Evolutionary conservation across 305 asterid species (phyloP).

Genomic region (Fraxinus greggii): DNA sequence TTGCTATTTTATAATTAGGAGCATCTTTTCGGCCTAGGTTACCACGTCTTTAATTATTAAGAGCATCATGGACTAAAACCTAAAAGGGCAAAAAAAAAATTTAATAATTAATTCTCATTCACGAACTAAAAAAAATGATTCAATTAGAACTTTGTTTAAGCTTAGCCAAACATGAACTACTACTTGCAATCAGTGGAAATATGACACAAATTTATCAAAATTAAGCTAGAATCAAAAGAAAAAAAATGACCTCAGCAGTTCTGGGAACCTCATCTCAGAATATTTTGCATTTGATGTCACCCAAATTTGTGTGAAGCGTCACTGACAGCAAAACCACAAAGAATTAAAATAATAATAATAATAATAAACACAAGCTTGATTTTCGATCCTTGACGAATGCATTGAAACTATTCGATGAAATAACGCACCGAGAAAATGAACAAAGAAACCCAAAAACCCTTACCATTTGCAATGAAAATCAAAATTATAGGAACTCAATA

Average conservation of each 20-base stretch:
- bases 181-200: not conserved
- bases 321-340: constrained; percentile 55
- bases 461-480: constrained; percentile 23
- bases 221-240: not conserved
- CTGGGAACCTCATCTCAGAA: constrained; percentile 93
- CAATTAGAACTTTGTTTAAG: too few relatives aligned
- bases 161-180: not conserved
- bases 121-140: not conserved
- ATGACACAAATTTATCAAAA: not conserved
- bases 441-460: not conserved
- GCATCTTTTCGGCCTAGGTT: not conserved
- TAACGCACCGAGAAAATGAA: constrained; percentile 19
- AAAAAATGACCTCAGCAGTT: constrained; percentile 69
- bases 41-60: not conserved
- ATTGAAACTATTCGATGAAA: constrained; percentile 32
- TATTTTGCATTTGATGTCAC: constrained; percentile 93
- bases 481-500: not conserved
- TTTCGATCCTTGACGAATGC: not conserved
- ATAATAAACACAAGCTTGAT: not conserved
- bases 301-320: constrained; percentile 91
- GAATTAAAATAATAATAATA: not conserved
- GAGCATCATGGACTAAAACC: not conserved
- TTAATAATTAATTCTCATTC: not conserved
- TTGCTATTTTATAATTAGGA: not conserved
- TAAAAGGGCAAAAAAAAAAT: not conserved